Percentiles rank a stretch among this genome's conserved stretches.
phyloP scores from a whole-genome alignment of 192 early-diverging fungal species.

The Coemansia sp. region DNA sequence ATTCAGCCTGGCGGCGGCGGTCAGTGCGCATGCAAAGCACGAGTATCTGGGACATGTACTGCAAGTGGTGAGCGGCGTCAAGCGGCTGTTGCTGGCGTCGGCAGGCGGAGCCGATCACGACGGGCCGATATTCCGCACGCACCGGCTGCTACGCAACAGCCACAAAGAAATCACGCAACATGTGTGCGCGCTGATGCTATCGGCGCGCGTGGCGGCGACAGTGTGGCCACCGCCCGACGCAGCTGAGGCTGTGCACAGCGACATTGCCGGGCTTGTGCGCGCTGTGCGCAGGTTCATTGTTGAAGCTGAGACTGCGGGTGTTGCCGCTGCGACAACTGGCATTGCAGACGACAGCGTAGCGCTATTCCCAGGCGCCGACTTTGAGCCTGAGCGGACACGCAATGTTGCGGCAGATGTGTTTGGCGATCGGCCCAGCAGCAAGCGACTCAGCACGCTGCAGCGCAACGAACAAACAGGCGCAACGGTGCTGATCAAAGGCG shows the following conservation, averaged over 20 bases:
- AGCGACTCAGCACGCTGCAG: conserved; percentile 45
- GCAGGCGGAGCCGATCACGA: conserved; percentile 68
- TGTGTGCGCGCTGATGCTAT: conserved; percentile 79
- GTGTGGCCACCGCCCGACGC: conserved; percentile 91
- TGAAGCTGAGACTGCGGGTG: conserved; percentile 61
- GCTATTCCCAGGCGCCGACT: conserved; percentile 43
- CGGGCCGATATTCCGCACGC: conserved; percentile 62
- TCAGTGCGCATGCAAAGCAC: conserved; percentile 55
- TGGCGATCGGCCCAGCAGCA: conserved; percentile 4
- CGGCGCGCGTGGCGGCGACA: conserved; percentile 78
- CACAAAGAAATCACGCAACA: conserved; percentile 79
- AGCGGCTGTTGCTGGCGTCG: conserved; percentile 82
- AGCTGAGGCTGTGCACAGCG: conserved; percentile 68
- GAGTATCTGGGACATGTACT: conserved; percentile 60
- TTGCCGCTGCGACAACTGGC: conserved; percentile 26
- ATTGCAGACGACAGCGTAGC: conserved; percentile 36
- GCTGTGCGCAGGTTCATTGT: conserved; percentile 74
- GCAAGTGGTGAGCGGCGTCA: conserved; percentile 72
- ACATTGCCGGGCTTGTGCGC: conserved; percentile 73
- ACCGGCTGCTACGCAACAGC: conserved; percentile 63
- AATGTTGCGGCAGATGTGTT: neutral
- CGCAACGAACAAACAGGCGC: conserved; percentile 54
- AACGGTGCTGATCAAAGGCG: conserved; percentile 41
- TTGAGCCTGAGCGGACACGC: conserved; percentile 26
- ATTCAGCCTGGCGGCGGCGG: conserved; percentile 57